A percentile compares a stretch with the other conserved stretches of the same genome.
Conservation (phyloP, 441 rosid genomes). For the Flueggea neowawraea region DNA sequence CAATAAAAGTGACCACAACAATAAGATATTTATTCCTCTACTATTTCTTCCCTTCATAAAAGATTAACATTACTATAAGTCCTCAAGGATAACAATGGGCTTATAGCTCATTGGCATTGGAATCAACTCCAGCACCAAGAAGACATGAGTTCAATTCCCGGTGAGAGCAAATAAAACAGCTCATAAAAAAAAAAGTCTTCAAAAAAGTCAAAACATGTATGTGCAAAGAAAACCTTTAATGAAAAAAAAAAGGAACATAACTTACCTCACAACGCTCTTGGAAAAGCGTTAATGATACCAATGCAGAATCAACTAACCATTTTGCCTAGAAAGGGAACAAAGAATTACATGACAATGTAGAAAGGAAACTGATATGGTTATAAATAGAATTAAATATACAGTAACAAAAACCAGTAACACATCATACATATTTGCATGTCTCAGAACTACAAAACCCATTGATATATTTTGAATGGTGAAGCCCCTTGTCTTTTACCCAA, state of each 20-base stretch:
- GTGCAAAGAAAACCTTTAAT: background rate
- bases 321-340: conserved; percentile 61
- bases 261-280: conserved; percentile 98
- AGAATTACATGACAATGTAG: background rate
- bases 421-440: too few species aligned
- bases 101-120: too few species aligned
- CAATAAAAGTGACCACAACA: conserved; percentile 16
- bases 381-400: background rate
- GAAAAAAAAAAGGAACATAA: conserved; percentile 2
- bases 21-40: conserved; percentile 8
- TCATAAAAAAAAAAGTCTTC: too few species aligned
- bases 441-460: too few species aligned
- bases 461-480: too few species aligned
- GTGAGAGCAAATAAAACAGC: too few species aligned
- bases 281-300: conserved; percentile 87
- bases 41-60: background rate
- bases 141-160: too few species aligned
- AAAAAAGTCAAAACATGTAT: too few species aligned
- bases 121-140: too few species aligned
- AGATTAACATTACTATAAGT: background rate
- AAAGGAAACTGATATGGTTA: conserved; percentile 3
- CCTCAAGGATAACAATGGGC: too few species aligned
- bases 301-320: conserved; percentile 88
- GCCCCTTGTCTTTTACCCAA: too few species aligned
- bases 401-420: too few species aligned